Evolutionary conservation across 208 protist genomes (phyloP), one percentile per base, ranked within the genome.

Genomic region (Sergeia podlipaevii): DNA sequence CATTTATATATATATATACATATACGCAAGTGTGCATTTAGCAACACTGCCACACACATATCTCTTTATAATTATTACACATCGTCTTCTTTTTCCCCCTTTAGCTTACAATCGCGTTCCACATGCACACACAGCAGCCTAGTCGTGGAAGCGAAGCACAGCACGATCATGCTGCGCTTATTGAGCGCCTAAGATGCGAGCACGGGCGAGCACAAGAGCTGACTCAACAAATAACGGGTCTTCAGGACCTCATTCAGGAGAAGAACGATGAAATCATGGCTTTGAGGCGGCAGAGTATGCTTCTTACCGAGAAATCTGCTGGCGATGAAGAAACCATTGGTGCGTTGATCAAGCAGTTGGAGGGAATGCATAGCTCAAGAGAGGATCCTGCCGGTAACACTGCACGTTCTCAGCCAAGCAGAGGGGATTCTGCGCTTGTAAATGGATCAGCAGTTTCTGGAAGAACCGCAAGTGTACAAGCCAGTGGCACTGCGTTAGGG

Each of bases 251-350:
- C 13, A 58, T 89, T 29, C 42, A 65, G 1, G 82, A 85, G 37
- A 87, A 83, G 29, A 72, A 87, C 32, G 60, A 47, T 2, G 70
- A 80, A 43, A 60, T 93, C 17, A 57, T 42, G 4, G 80, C 75
- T 8, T 55, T 93, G 28, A 72, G 64, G 11, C 36, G 79, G 23
- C 81, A 89, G 44, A 78, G 56, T 29, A 61, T 45, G 4, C 55
- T 75, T 28, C 54, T 93, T 0, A 75, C 79, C 0, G 80, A 90
- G 43, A 88, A 86, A 50, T 76, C 67, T 20, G 81, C 72, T 0
- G 75, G 52, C 20, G 77, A 90, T 36, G 86, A 93, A 48, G 81
- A 89, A 49, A 90, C 86, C 7, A 90, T 90, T 28, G 70, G 66
- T 8, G 65, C 64, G 3, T 62, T 93, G 3, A 76, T 93, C 20